These are phyloP conservation scores for Davidsoniella virescens DNA, from an alignment of 2,329 filamentous ascomycete genomes.

Conservation along the genomic window DNA sequence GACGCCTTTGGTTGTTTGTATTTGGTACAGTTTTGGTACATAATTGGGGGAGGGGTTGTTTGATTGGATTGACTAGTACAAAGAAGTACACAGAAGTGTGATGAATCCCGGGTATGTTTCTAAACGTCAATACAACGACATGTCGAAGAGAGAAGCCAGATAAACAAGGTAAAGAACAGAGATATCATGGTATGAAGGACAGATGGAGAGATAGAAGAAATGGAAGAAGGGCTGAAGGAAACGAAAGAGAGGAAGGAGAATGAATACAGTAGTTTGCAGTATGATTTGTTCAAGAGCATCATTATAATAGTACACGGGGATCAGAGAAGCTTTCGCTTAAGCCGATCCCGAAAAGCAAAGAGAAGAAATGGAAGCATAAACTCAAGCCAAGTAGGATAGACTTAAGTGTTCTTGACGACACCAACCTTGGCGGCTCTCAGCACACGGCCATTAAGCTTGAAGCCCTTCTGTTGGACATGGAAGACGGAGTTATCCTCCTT, in stretches of 20 bases:
- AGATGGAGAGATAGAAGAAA: background rate
- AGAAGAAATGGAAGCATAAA: background rate
- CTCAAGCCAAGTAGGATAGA: background rate
- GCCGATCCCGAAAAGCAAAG: background rate
- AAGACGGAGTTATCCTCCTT: conserved; percentile 88
- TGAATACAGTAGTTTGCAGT: too few relatives aligned
- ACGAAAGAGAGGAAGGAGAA: too few relatives aligned
- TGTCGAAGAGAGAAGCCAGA: background rate
- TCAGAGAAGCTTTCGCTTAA: background rate
- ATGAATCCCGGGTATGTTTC: too few relatives aligned
- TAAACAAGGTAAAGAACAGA: background rate
- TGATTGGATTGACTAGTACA: background rate
- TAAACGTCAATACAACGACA: background rate
- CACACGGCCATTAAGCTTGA: conserved; percentile 78
- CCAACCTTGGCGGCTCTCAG: conserved; percentile 90
- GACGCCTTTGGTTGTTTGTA: too few relatives aligned
- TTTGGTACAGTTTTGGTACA: too few relatives aligned
- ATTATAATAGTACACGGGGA: conserved; percentile 13
- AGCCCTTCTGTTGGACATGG: conserved; percentile 88
- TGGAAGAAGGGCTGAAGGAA: background rate
- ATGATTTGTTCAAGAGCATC: conserved; percentile 1
- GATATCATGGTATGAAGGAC: background rate
- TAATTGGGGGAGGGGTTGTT: background rate
- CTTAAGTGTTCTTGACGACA: conserved; percentile 67
- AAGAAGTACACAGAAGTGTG: too few relatives aligned